Conservation (phyloP, 192 early-diverging fungal species). For the Podila verticillata region DNA sequence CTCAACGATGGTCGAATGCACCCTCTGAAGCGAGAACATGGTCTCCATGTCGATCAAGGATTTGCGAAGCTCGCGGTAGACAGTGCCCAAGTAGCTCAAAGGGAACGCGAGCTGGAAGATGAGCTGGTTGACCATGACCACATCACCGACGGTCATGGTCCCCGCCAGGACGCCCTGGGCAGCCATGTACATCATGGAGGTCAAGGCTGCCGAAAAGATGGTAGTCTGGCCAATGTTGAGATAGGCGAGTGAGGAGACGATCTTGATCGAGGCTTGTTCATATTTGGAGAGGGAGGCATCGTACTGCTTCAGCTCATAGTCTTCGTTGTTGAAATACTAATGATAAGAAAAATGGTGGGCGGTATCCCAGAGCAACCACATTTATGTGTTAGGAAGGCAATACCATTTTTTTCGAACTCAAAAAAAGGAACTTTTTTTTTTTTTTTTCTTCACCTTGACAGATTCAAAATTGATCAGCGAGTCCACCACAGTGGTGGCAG, state of each 20-base stretch:
- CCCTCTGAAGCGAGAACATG: constrained; percentile 80
- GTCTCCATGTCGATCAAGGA: constrained; percentile 93
- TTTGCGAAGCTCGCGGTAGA: constrained; percentile 92
- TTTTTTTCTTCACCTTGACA: constrained; percentile 73
- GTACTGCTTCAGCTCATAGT: constrained; percentile 83
- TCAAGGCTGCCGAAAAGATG: constrained; percentile 86
- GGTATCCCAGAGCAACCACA: no score
- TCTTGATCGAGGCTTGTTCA: constrained; percentile 85
- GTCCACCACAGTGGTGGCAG: constrained; percentile 93
- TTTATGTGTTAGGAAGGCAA: no score
- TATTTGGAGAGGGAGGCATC: constrained; percentile 84
- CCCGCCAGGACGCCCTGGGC: constrained; percentile 81
- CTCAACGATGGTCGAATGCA: constrained; percentile 46
- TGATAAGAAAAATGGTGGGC: constrained; percentile 12
- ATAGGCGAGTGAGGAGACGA: constrained; percentile 81
- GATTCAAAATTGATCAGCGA: constrained; percentile 98
- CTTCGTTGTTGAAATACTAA: constrained; percentile 88
- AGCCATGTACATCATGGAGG: constrained; percentile 92
- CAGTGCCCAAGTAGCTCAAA: constrained; percentile 90
- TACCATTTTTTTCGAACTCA: no score
- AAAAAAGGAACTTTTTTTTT: no score
- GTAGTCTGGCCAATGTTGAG: constrained; percentile 91
- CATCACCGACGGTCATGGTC: constrained; percentile 87
- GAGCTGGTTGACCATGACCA: constrained; percentile 95
- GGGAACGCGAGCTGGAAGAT: constrained; percentile 94